Base-by-base conservation (phyloP, 495 filamentous ascomycete species). In the Neurospora sp. region DNA sequence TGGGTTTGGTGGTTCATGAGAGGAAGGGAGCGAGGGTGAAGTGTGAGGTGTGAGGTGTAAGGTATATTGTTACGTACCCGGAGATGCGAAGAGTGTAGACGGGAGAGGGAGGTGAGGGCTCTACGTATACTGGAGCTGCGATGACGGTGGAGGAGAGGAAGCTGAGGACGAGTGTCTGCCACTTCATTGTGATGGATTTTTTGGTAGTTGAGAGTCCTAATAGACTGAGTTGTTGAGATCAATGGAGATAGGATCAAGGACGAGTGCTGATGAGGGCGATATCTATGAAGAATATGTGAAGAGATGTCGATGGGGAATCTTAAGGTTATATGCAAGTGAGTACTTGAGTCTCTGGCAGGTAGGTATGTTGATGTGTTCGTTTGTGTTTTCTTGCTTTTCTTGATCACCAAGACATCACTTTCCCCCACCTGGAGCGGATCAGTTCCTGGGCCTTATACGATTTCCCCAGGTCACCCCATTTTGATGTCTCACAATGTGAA, bases 41-140 rank as follows among this genome's bases (percentile, higher is more conserved):
- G 35, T 53, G 45, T 27, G n/a, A 53, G 16, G 41, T 44, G 4
- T 40, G 39, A 40, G 39, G 39, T 44, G 18, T 45, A 8, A n/a
- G 8, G 39, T 37, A 37, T 7, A 37, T 5, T 10, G 44, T 14
- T 9, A 71, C 75, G 40, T 77, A 77, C 78, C 76, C 74, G 22
- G 75, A 70, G 48, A 79, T 42, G 6, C 73, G 72, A 40, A 79
- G 72, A n/a, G 71, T 74, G 59, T 76, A 79, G 39, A 74, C 9
- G 4, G 40, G 59, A 65, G 53, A 65, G 53, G 53, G 53, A 65
- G 53, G 27, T 16, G 53, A 65, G 53, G 53, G 53, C 39, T 12
- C 53, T 7, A 59, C 69, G 74, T 71, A 76, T 76, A 77, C 76
- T 75, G 48, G 75, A 53, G 65, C 76, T 27, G 9, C 73, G 72